Evolutionary conservation across 2,329 filamentous ascomycete species (phyloP).

Genomic region (Torrubiella hemipterigena): DNA sequence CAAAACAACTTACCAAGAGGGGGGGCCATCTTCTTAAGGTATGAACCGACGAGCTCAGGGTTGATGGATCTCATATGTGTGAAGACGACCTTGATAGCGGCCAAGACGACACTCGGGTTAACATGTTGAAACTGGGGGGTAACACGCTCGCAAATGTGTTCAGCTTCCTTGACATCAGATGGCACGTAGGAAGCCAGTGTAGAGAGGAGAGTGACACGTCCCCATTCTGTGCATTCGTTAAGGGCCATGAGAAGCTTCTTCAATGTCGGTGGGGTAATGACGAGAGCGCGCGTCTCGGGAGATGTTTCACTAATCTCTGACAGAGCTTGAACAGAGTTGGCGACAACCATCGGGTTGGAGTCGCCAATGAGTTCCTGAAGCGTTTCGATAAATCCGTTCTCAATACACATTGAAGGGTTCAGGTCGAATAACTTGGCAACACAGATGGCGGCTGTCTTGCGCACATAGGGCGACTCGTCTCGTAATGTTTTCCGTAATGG

Average conservation of each 20-base stretch:
- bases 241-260: conserved; percentile 95
- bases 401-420: conserved; percentile 82
- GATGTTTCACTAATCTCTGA: conserved; percentile 84
- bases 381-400: conserved; percentile 90
- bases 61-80: conserved; percentile 84
- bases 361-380: conserved; percentile 94
- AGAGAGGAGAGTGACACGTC: conserved; percentile 81
- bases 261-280: conserved; percentile 69
- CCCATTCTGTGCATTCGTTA: conserved; percentile 98
- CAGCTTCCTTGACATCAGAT: conserved; percentile 83
- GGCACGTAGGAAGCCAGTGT: conserved; percentile 83
- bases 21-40: conserved; percentile 97
- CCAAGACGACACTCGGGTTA: conserved; percentile 90
- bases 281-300: conserved; percentile 78
- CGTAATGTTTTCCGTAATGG: conserved; percentile 88
- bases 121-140: conserved; percentile 97
- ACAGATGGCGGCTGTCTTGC: conserved; percentile 95
- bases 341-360: conserved; percentile 97
- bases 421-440: conserved; percentile 97
- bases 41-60: conserved; percentile 67
- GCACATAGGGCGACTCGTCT: conserved; percentile 96
- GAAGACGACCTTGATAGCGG: conserved; percentile 97
- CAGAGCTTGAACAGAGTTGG: conserved; percentile 89
- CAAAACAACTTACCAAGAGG: conserved; percentile 57
- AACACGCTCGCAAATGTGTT: conserved; percentile 95